Conservation (phyloP, 2,329 filamentous ascomycete genomes). For the Aspergillus vadensis region DNA sequence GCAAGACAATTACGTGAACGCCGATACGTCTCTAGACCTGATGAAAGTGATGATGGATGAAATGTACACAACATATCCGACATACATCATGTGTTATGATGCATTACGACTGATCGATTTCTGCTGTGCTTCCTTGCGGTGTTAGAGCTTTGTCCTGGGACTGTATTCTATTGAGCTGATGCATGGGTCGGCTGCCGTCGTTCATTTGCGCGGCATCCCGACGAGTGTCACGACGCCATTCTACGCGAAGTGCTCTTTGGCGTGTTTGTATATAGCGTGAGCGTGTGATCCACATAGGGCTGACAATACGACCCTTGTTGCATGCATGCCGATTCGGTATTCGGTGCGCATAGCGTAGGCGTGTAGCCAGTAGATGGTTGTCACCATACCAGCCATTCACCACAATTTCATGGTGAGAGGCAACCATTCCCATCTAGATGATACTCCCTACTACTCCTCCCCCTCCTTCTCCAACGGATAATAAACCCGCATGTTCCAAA, state of each 20-base stretch:
- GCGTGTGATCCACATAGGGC: neutral
- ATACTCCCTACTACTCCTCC: neutral
- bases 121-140: conserved; percentile 8
- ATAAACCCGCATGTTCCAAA: conserved; percentile 42
- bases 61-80: conserved; percentile 21
- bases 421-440: too few relatives aligned
- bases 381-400: neutral
- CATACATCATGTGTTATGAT: conserved; percentile 21
- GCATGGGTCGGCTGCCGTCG: neutral
- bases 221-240: neutral
- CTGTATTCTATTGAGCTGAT: conserved; percentile 17
- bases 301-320: conserved; percentile 2
- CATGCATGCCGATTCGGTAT: neutral
- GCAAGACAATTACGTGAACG: conserved; percentile 60
- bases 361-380: neutral
- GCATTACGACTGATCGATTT: conserved; percentile 8
- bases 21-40: neutral
- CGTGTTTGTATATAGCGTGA: conserved; percentile 8
- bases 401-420: neutral
- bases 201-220: neutral
- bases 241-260: neutral
- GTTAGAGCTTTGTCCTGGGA: conserved; percentile 12
- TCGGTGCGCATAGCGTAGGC: neutral
- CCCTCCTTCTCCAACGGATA: conserved; percentile 18
- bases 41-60: conserved; percentile 7